Evolutionary conservation across 2,329 filamentous ascomycete genomes (phyloP).

Genomic region (Aspergillus quadrilineatus): DNA sequence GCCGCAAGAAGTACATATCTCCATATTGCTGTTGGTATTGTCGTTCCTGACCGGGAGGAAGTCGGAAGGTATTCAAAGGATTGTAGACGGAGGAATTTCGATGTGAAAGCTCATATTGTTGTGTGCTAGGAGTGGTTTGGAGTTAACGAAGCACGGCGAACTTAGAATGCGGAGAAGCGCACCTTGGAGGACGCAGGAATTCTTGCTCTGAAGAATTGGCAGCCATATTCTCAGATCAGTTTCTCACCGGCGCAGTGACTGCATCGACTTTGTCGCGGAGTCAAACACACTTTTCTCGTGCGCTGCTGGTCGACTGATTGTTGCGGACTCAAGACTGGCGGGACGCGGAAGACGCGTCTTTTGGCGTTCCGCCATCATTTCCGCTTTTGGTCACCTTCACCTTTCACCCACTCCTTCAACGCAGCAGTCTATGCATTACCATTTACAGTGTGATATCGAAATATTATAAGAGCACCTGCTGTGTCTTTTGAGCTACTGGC

Average conservation of each 20-base stretch:
- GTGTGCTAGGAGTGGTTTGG: constrained; percentile 25
- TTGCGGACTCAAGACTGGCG: constrained; percentile 1
- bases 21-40: constrained; percentile 94
- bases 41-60: constrained; percentile 61
- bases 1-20: constrained; percentile 94
- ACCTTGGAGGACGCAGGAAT: constrained; percentile 34
- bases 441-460: not conserved
- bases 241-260: not conserved
- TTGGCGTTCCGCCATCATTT: constrained; percentile 25
- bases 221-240: constrained; percentile 17
- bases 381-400: constrained; percentile 20
- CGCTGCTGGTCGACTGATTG: not conserved
- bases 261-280: not conserved
- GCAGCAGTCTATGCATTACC: not conserved
- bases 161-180: constrained; percentile 10
- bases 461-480: no score
- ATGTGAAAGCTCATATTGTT: constrained; percentile 46
- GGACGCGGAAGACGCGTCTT: constrained; percentile 27
- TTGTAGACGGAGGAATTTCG: constrained; percentile 66
- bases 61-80: constrained; percentile 70
- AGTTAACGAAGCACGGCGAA: constrained; percentile 1
- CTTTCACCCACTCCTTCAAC: not conserved
- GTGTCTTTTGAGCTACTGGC: no score
- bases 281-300: not conserved
- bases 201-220: constrained; percentile 17